phyloP scores from a whole-genome alignment of 2,329 filamentous ascomycete species.

The Parascedosporium putredinis region DNA sequence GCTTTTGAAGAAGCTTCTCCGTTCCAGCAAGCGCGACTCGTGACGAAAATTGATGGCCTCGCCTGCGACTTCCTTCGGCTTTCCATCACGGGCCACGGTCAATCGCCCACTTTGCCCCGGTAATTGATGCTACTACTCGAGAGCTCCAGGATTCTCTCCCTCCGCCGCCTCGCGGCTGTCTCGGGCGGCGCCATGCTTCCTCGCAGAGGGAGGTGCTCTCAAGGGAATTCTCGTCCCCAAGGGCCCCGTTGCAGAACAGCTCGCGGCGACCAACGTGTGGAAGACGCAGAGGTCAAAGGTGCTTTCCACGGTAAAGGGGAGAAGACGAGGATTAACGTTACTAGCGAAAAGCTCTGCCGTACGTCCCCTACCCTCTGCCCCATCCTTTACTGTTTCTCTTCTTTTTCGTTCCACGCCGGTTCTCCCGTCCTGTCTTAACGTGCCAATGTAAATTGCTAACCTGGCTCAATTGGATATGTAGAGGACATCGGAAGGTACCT shows the following conservation, averaged over 20 bases:
- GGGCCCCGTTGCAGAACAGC: not conserved
- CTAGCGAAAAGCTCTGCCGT: slow-evolving; percentile 40
- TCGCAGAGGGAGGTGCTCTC: not conserved
- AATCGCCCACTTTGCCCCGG: not conserved
- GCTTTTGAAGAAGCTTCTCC: no score
- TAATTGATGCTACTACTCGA: not conserved
- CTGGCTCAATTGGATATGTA: no score
- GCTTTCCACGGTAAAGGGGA: slow-evolving; percentile 4
- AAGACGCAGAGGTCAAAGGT: not conserved
- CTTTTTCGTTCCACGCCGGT: not conserved
- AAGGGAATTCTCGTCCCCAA: slow-evolving; percentile 1
- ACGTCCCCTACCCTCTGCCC: slow-evolving; percentile 13
- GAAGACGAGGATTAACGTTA: slow-evolving; percentile 37
- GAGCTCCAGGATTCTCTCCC: not conserved
- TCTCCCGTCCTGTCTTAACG: no score
- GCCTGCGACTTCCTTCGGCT: not conserved
- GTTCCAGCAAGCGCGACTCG: no score
- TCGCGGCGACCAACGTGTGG: slow-evolving; percentile 8
- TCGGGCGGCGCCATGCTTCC: not conserved
- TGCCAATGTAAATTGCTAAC: no score
- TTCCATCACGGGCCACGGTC: no score
- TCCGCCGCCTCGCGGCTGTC: not conserved
- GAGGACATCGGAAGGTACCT: slow-evolving; percentile 63
- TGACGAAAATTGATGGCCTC: no score
- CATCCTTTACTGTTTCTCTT: not conserved